Evolutionary conservation across 129 eudicot genomes (phyloP).

Genomic region (Centaurea solstitialis): DNA sequence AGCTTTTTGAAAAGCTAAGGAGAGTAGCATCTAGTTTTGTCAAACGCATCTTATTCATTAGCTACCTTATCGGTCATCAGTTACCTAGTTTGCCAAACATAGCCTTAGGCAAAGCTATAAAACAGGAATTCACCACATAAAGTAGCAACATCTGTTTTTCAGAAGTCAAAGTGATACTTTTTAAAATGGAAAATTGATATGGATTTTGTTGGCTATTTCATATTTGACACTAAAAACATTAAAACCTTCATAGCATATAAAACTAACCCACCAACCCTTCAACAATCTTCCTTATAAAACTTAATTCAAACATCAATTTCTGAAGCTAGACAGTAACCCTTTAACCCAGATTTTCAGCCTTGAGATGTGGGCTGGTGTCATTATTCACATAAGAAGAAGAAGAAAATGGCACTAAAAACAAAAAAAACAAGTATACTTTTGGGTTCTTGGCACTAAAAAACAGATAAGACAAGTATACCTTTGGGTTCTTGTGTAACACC

Average conservation of each 20-base stretch:
- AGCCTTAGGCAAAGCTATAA: background rate
- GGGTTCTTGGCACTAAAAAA: too few relatives aligned
- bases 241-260: background rate
- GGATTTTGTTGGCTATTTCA: background rate
- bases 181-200: background rate
- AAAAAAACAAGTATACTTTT: too few relatives aligned
- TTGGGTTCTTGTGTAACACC: too few relatives aligned
- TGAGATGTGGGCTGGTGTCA: conserved; percentile 71
- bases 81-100: too few relatives aligned
- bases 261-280: background rate
- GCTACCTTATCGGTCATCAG: too few relatives aligned
- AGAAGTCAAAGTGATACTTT: background rate
- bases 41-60: too few relatives aligned
- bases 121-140: background rate
- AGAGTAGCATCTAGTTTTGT: too few relatives aligned
- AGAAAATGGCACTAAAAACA: too few relatives aligned
- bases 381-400: conserved; percentile 68
- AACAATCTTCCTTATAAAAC: background rate
- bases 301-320: background rate
- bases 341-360: conserved; percentile 79
- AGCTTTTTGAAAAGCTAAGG: too few relatives aligned
- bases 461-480: too few relatives aligned
- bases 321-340: background rate
- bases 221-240: background rate
- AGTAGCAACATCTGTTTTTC: background rate